phyloP scores from a whole-genome alignment of 73 alveolate genomes.

The Symbiodinium natans region DNA sequence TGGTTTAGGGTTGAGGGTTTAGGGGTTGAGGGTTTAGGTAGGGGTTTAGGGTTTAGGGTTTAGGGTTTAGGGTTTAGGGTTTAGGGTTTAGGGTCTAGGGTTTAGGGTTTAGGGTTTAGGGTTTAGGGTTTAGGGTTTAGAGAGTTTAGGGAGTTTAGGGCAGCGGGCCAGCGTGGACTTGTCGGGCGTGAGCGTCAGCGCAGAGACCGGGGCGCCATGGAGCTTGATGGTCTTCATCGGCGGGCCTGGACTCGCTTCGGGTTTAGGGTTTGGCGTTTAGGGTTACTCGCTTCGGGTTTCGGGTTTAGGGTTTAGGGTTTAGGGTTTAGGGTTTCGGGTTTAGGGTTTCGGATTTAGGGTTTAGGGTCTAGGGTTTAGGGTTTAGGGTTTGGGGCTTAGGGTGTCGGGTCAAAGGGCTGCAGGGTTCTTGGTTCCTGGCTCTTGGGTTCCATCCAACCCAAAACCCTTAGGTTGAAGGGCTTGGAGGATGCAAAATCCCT shows the following conservation, averaged over 20 bases:
- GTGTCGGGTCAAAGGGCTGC: too few relatives aligned
- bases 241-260: slow-evolving; percentile 21
- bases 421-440: too few relatives aligned
- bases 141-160: too few relatives aligned
- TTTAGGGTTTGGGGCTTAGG: background rate
- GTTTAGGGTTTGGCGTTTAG: background rate
- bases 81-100: background rate
- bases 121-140: background rate
- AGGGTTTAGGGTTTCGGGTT: background rate
- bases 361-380: too few relatives aligned
- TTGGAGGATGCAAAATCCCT: too few relatives aligned
- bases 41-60: background rate
- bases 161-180: slow-evolving; percentile 47
- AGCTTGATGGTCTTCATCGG: slow-evolving; percentile 90
- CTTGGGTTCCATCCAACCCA: too few relatives aligned
- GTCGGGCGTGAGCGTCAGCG: slow-evolving; percentile 60
- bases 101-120: background rate
- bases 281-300: background rate
- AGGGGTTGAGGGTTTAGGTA: background rate
- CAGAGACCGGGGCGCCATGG: slow-evolving; percentile 55
- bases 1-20: too few relatives aligned
- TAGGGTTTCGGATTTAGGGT: background rate
- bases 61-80: too few relatives aligned
- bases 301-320: too few relatives aligned
- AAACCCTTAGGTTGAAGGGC: too few relatives aligned